phyloP scores from a whole-genome alignment of 2,329 filamentous ascomycete species.

The Aspergillus quadricinctus region DNA sequence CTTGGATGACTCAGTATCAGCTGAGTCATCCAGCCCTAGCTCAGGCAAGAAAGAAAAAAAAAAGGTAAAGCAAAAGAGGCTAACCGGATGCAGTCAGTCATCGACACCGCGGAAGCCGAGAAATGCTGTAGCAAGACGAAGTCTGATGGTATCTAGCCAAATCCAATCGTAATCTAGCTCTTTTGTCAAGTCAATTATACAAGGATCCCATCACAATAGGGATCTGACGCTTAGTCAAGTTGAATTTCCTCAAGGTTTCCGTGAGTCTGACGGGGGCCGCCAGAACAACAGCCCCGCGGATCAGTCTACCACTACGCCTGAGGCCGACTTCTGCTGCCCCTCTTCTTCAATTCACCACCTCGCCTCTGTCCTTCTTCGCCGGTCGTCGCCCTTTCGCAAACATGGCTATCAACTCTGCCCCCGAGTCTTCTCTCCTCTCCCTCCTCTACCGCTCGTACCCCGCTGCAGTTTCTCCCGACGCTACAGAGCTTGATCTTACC shows the following conservation, averaged over 20 bases:
- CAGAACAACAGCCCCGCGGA: conserved; percentile 16
- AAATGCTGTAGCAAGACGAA: background rate
- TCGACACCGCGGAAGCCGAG: background rate
- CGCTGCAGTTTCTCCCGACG: conserved; percentile 34
- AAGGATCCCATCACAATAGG: conserved; percentile 14
- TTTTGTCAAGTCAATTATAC: conserved; percentile 3
- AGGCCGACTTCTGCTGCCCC: conserved; percentile 15
- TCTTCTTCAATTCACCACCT: conserved; percentile 21
- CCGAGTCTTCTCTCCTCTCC: conserved; percentile 40
- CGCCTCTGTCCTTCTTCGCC: conserved; percentile 13
- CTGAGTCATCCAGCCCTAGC: background rate
- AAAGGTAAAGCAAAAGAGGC: background rate
- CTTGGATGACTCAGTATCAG: background rate
- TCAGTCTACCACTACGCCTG: conserved; percentile 6
- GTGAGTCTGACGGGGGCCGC: conserved; percentile 16
- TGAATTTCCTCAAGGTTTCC: conserved; percentile 12
- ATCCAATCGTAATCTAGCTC: background rate
- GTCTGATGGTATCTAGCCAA: background rate
- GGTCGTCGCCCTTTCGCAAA: conserved; percentile 16
- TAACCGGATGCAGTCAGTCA: background rate
- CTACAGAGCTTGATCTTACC: conserved; percentile 41
- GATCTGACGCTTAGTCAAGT: conserved; percentile 14
- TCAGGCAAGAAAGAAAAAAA: background rate
- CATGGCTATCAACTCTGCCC: conserved; percentile 29
- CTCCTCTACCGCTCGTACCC: conserved; percentile 45